Conservation (phyloP, 805 yeast species). For the Peterozyma toletana region DNA sequence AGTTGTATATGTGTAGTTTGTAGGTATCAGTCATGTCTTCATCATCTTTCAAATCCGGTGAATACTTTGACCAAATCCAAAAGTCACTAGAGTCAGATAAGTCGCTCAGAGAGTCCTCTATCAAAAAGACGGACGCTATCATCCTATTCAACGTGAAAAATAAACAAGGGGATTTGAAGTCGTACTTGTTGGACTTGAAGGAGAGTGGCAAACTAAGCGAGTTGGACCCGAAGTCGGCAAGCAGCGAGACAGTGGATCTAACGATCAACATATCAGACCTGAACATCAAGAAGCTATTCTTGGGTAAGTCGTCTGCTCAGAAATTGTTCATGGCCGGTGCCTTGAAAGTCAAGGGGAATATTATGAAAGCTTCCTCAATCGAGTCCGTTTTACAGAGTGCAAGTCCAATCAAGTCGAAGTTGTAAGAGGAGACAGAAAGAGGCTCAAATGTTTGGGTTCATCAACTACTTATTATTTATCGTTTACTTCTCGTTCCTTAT, state of each 20-base stretch:
- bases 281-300: conserved; percentile 63
- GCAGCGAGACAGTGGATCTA: conserved; percentile 48
- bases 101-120: conserved; percentile 26
- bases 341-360: conserved; percentile 82
- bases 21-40: background rate
- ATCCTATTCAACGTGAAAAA: conserved; percentile 64
- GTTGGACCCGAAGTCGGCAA: conserved; percentile 27
- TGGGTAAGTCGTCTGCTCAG: conserved; percentile 80
- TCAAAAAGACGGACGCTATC: conserved; percentile 47
- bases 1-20: background rate
- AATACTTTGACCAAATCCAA: conserved; percentile 30
- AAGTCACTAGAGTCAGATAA: conserved; percentile 22
- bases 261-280: conserved; percentile 58
- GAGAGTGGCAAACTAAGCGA: conserved; percentile 36
- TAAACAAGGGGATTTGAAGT: conserved; percentile 47
- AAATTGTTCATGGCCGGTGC: conserved; percentile 79
- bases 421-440: background rate
- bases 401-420: conserved; percentile 34
- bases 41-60: conserved; percentile 29
- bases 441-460: no score
- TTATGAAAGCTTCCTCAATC: conserved; percentile 80
- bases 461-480: no score
- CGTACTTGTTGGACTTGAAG: conserved; percentile 68
- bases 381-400: conserved; percentile 60
- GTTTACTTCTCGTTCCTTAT: no score